A percentile compares a stretch with the other conserved stretches of the same genome.
These are phyloP conservation scores for Rhypophila decipiens DNA, from an alignment of 495 filamentous ascomycete genomes.

Conservation along the genomic window DNA sequence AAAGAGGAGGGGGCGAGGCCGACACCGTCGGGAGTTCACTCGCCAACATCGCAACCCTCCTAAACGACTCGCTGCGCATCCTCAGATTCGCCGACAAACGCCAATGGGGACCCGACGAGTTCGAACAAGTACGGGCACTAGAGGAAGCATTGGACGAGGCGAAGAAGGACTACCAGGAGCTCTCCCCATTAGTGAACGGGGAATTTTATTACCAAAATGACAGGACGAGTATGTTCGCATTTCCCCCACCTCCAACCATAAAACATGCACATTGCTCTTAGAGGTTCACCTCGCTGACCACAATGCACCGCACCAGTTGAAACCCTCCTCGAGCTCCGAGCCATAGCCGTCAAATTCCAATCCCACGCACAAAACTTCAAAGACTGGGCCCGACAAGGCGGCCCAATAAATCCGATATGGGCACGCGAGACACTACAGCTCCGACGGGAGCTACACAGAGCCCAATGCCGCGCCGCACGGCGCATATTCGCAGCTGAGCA, in stretches of 20 bases:
- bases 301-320: conserved; percentile 23
- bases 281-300: conserved; percentile 7
- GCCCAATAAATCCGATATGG: conserved; percentile 40
- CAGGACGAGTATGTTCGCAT: conserved; percentile 30
- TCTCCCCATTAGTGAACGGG: conserved; percentile 38
- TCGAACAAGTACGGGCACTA: conserved; percentile 40
- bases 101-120: conserved; percentile 43
- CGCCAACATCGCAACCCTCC: conserved; percentile 38
- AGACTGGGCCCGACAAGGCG: conserved; percentile 38
- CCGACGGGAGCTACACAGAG: conserved; percentile 35
- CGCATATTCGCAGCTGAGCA: conserved; percentile 38
- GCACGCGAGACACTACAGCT: conserved; percentile 34
- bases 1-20: conserved; percentile 13
- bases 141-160: conserved; percentile 45
- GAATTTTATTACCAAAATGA: conserved; percentile 44
- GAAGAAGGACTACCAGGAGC: conserved; percentile 46
- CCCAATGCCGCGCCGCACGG: conserved; percentile 40
- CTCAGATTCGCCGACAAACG: conserved; percentile 46
- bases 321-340: conserved; percentile 36
- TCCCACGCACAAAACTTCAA: conserved; percentile 34
- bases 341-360: conserved; percentile 30
- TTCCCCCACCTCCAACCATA: background rate
- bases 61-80: conserved; percentile 38
- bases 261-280: background rate
- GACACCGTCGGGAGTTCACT: conserved; percentile 44